Base-by-base conservation (phyloP, 176 grass and related monocot genomes). In the Stipa capillata region DNA sequence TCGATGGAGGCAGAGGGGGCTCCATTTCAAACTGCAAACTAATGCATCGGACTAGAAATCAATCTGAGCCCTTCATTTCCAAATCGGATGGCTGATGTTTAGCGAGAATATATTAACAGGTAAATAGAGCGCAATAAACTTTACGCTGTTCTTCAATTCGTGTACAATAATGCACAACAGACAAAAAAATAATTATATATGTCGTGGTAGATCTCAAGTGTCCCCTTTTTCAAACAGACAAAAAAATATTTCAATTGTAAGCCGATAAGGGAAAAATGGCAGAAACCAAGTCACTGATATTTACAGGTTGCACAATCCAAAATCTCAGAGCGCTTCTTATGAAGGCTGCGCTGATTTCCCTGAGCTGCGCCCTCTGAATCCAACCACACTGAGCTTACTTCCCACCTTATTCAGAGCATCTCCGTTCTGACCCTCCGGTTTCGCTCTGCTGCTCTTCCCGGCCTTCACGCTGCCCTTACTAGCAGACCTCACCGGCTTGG, bases 341-440 rank as follows among this genome's bases (percentile, higher is more conserved):
- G 76, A 80, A 40, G 87, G 55, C 11, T 81, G 87, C 0, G 53
- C 31, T 0, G 84, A 82, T 77, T 79, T 93, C 21, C 84, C 87
- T 41, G 92, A 91, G 76, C 87, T 94, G 83, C 96, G 96, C 7
- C 96, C 92, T 74, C 92, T 99, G 81, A 99, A 99, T 54, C 92
- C 96, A 18, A 99, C 88, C 32, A 99, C 92, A 45, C 83, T 91
- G 31, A 94, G 74, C 72, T 99, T 99, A 58, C 68, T 52, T 71
- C 76, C 54, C 9, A 50, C 40, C 52, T 80, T 86, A 13, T 76
- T 83, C 78, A 77, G 15, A 15, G 18, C 53, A 72, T 87, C 86
- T 16, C 79, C 39, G 47, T 85, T 95, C 65, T 65, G 83, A 24
- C 76, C 70, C 13, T 90, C 85, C 0, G 73, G 74, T 41, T 60